These are phyloP conservation scores for Tulasnella sp. DNA, from an alignment of 768 basidiomycete genomes.

Conservation along the genomic window DNA sequence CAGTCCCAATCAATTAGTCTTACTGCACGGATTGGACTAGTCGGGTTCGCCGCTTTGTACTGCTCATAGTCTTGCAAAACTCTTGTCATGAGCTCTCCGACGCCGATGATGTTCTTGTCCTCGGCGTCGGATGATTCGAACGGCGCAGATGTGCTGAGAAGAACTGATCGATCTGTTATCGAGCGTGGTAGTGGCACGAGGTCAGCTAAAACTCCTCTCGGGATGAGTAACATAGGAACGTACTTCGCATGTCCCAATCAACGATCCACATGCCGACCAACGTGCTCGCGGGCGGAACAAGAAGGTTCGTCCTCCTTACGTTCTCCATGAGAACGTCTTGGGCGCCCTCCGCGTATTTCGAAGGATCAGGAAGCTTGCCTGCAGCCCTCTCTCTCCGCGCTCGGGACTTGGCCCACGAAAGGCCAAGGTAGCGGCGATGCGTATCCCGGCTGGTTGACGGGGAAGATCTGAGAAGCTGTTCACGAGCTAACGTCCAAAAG, in stretches of 20 bases:
- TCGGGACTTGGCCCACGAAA: constrained; percentile 27
- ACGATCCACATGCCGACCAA: constrained; percentile 31
- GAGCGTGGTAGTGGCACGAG: neutral
- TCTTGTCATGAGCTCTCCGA: constrained; percentile 29
- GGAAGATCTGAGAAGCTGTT: neutral
- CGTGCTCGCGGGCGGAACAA: constrained; percentile 28
- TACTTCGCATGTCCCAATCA: constrained; percentile 31
- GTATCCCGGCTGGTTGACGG: constrained; percentile 12
- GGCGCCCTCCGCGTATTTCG: constrained; percentile 23
- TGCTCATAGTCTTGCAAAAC: constrained; percentile 22
- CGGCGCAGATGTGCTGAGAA: constrained; percentile 27
- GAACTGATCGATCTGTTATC: constrained; percentile 27
- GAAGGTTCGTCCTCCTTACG: constrained; percentile 29
- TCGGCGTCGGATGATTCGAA: constrained; percentile 30
- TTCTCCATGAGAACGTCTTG: constrained; percentile 29
- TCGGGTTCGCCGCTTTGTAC: neutral
- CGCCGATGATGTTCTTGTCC: constrained; percentile 30
- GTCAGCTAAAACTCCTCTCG: neutral
- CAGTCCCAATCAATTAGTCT: neutral
- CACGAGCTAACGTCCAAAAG: neutral
- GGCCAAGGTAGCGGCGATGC: constrained; percentile 23
- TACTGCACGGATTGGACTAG: neutral
- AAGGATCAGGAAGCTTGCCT: constrained; percentile 23
- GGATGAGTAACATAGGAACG: neutral
- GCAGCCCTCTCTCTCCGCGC: constrained; percentile 21